Conservation (phyloP, 2,329 filamentous ascomycete species). For the Trichophyton equinum region DNA sequence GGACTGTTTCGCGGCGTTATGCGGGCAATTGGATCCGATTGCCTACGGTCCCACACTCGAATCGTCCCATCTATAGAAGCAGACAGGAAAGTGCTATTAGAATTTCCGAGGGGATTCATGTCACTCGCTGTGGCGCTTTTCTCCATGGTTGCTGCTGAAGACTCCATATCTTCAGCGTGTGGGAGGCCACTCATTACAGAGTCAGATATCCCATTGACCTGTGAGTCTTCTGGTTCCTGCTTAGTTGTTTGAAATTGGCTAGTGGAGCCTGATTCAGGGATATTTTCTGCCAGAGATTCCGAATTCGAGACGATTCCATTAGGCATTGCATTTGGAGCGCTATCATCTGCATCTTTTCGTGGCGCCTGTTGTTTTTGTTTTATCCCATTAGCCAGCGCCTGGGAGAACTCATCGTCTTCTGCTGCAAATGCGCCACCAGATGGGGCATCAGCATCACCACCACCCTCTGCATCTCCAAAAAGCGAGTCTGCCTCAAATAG, state of each 20-base stretch:
- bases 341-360: background rate
- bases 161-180: slow-evolving; percentile 31
- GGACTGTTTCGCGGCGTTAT: slow-evolving; percentile 66
- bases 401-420: slow-evolving; percentile 71
- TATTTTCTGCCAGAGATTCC: slow-evolving; percentile 9
- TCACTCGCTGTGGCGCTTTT: slow-evolving; percentile 14
- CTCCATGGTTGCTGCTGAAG: slow-evolving; percentile 17
- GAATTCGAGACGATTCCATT: slow-evolving; percentile 11
- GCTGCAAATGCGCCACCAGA: slow-evolving; percentile 57
- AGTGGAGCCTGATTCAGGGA: background rate
- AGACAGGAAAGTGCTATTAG: slow-evolving; percentile 69
- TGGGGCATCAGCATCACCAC: slow-evolving; percentile 34
- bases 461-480: slow-evolving; percentile 68
- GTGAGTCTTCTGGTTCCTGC: background rate
- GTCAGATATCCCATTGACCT: slow-evolving; percentile 19
- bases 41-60: slow-evolving; percentile 44
- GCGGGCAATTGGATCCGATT: slow-evolving; percentile 62
- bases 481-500: slow-evolving; percentile 78
- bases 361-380: slow-evolving; percentile 25
- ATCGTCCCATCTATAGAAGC: slow-evolving; percentile 45
- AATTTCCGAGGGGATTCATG: slow-evolving; percentile 39
- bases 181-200: slow-evolving; percentile 30
- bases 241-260: background rate
- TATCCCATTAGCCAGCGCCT: slow-evolving; percentile 55
- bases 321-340: background rate